A percentile compares a stretch with the other conserved stretches of the same genome.
Evolutionary conservation across 2,329 filamentous ascomycete species (phyloP).

Genomic region (Seiridium cupressi): DNA sequence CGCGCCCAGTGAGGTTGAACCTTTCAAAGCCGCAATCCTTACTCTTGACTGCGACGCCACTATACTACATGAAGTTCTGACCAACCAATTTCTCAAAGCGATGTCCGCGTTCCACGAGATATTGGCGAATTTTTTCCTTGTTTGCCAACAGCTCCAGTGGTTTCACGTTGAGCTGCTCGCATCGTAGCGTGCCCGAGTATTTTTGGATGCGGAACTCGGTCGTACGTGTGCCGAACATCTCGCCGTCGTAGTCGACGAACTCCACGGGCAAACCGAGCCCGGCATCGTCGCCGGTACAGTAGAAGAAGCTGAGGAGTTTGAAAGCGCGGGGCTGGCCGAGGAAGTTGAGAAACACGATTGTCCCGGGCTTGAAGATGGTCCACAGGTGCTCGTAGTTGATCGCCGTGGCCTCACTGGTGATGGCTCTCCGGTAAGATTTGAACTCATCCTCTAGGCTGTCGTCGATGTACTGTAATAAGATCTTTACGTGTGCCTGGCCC

Average conservation of each 20-base stretch:
- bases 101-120: conserved; percentile 27
- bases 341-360: conserved; percentile 12
- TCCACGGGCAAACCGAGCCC: conserved; percentile 20
- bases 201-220: conserved; percentile 22
- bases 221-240: conserved; percentile 25
- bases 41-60: conserved; percentile 23
- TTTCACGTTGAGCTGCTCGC: conserved; percentile 25
- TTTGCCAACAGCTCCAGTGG: conserved; percentile 27
- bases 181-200: conserved; percentile 22
- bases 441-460: conserved; percentile 30
- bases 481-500: conserved; percentile 20
- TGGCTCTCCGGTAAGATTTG: conserved; percentile 21
- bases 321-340: conserved; percentile 26
- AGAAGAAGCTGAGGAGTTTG: conserved; percentile 24
- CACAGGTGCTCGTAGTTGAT: conserved; percentile 26
- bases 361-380: conserved; percentile 21
- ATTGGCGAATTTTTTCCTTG: conserved; percentile 12
- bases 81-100: conserved; percentile 30
- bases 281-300: conserved; percentile 17
- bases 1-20: conserved; percentile 27
- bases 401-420: conserved; percentile 20
- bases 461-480: conserved; percentile 29
- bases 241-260: conserved; percentile 34
- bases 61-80: conserved; percentile 32
- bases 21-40: conserved; percentile 13